Evolutionary conservation across 768 basidiomycete species (phyloP), one percentile per base, ranked within the genome.

Genomic region (Tylopilus sp.): DNA sequence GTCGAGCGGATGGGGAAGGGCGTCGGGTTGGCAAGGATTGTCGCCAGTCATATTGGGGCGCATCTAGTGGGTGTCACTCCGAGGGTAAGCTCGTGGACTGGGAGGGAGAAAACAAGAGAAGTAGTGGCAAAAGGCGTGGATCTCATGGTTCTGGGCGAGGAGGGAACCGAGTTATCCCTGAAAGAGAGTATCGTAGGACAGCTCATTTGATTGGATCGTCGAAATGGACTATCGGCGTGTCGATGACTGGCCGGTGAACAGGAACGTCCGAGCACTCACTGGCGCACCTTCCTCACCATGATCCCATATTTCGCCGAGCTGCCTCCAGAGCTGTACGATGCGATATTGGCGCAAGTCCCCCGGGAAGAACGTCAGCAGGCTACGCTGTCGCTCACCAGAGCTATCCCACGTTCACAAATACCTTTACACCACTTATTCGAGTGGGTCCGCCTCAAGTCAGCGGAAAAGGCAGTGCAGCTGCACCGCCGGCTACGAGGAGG

Each of bases 251-350:
- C 30, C 30, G 30, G 30, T 31, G 30, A 31, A 8, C 8, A 31
- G 26, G 26, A 9, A 6, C 9, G 26, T 26, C 26, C 6, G 26
- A 26, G 26, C 26, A 31, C 30, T 13, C 33, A 30, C 40, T 40
- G n/a, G 36, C 49, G 38, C 40, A 47, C 43, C 39, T 20, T 25
- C 7, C 18, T 45, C n/a, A 3, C 31, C n/a, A 67, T 65, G 61
- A 47, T 46, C 8, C 53, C 56, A 36, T 56, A 44, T 31, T 50
- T 75, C 42, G 62, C 62, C 25, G 60, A 53, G 25, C 70, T 91
- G 20, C 88, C 90, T 9, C 63, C 80, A 4, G 89, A 92, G 66
- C 72, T 92, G 8, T 84, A 86, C 64, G 71, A 76, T 17, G 67
- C 71, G 15, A 82, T 91, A 58, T 68, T 91, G 39, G 61, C 67